Evolutionary conservation across 495 filamentous ascomycete genomes (phyloP), one percentile per base, ranked within the genome.

Genomic region (Xylaria castorea): DNA sequence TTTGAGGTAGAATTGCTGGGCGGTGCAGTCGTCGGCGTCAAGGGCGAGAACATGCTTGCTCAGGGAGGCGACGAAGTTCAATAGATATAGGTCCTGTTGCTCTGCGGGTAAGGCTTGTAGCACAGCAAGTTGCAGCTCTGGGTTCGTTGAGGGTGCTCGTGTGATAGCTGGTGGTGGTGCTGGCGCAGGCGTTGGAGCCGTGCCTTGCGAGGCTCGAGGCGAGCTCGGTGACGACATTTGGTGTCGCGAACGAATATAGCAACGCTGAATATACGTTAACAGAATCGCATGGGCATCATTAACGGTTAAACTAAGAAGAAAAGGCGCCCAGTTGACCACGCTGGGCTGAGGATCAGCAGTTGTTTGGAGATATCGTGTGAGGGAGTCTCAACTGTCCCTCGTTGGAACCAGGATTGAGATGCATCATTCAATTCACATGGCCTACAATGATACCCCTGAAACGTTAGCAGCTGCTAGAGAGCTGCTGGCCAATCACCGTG

Each of bases 11-110:
- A 93, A 89, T 80, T 99, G 96, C 81, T 97, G 91, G 5, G 92
- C 88, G 50, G 93, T 95, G 66, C 94, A 91, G 73, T 92, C 92
- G 68, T 97, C 92, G 72, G 89, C 83, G 68, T 91, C 88, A 38
- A 98, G 87, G 25, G 82, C 81, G 62, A 91, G 89, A 44, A 95
- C 93, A 86, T 97, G 90, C 72, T 92, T 91, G 72, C 91, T 92
- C 61, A 98, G 87, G 58, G 92, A 89, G 38, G 93, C 91, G 38
- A 94, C 91, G 80, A 97, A 98, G 53, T 91, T 97, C 66, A 98
- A 85, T 71, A 99, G 88, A 80, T 94, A 95, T 27, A 98, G 89
- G 76, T 97, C 94, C 81, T 98, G 97, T 78, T 99, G 95, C 84
- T 98, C 96, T 40, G 94, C 92, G 70, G 95, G 92, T 67, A 98